phyloP scores from a whole-genome alignment of 169 alveolate species.

The Theileria annulata region DNA sequence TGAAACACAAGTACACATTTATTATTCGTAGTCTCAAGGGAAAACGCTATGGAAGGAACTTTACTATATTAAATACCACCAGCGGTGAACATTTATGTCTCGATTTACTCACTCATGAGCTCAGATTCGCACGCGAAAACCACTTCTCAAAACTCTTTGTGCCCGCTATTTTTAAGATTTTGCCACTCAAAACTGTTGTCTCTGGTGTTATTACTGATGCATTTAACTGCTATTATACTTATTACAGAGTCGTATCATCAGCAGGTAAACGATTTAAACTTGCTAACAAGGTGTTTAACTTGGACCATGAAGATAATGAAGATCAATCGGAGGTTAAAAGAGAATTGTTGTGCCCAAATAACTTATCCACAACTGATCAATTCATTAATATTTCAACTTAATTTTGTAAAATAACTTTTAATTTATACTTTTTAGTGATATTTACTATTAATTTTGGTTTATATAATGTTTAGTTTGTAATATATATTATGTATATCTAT shows the following conservation, averaged over 20 bases:
- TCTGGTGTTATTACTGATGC: background rate
- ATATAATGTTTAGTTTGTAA: no score
- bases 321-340: background rate
- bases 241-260: slow-evolving; percentile 15
- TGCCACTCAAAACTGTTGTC: slow-evolving; percentile 30
- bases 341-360: background rate
- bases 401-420: no score
- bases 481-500: no score
- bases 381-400: background rate
- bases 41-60: slow-evolving; percentile 5
- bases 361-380: background rate
- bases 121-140: slow-evolving; percentile 18
- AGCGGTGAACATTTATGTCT: slow-evolving; percentile 55
- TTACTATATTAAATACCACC: slow-evolving; percentile 24
- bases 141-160: slow-evolving; percentile 39
- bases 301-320: background rate
- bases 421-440: no score
- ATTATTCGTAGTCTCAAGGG: slow-evolving; percentile 32
- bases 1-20: slow-evolving; percentile 39
- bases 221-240: slow-evolving; percentile 28
- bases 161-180: slow-evolving; percentile 52
- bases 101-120: slow-evolving; percentile 47
- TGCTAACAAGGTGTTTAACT: background rate
- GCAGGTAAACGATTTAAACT: slow-evolving; percentile 43
- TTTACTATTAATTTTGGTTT: no score